Percentiles rank a stretch among this genome's conserved stretches.
phyloP scores from a whole-genome alignment of 23 red algal species.

The Gracilaria gracilis region DNA sequence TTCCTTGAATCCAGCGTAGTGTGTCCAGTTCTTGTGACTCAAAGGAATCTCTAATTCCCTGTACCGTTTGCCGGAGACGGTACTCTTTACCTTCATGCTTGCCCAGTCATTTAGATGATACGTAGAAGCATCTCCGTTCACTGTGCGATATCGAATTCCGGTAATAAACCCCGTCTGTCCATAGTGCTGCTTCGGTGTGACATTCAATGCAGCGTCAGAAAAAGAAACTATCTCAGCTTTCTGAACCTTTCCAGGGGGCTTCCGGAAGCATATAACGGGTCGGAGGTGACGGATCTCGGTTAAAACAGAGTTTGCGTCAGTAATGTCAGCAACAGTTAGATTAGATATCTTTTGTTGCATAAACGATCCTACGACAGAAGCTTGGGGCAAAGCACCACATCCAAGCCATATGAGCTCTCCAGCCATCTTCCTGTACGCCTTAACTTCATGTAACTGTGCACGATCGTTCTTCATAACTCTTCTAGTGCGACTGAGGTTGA shows the following conservation, averaged over 20 bases:
- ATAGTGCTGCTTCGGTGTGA: conserved; percentile 1
- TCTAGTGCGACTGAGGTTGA: conserved; percentile 2
- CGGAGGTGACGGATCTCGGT: conserved; percentile 12
- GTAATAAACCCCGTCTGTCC: conserved; percentile 54
- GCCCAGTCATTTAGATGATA: conserved; percentile 16
- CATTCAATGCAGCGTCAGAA: conserved; percentile 53
- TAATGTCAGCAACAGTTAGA: conserved; percentile 28
- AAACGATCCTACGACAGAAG: conserved; percentile 8
- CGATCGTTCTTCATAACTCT: not conserved
- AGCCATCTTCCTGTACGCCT: conserved; percentile 2
- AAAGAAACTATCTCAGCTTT: conserved; percentile 21
- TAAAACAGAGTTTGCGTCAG: conserved; percentile 9
- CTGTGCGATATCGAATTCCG: not conserved
- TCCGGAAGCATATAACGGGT: not conserved
- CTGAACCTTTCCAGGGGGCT: not conserved
- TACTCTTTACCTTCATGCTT: not conserved
- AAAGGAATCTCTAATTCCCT: not conserved
- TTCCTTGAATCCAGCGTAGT: not conserved
- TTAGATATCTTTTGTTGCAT: conserved; percentile 36
- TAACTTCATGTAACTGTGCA: conserved; percentile 8
- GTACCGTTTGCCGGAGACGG: not conserved
- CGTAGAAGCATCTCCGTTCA: not conserved
- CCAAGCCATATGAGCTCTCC: conserved; percentile 43
- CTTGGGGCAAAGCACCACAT: conserved; percentile 40
- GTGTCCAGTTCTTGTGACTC: not conserved